Evolutionary conservation across 2,329 filamentous ascomycete genomes (phyloP), one percentile per base, ranked within the genome.

Genomic region (Fusarium staphyleae): DNA sequence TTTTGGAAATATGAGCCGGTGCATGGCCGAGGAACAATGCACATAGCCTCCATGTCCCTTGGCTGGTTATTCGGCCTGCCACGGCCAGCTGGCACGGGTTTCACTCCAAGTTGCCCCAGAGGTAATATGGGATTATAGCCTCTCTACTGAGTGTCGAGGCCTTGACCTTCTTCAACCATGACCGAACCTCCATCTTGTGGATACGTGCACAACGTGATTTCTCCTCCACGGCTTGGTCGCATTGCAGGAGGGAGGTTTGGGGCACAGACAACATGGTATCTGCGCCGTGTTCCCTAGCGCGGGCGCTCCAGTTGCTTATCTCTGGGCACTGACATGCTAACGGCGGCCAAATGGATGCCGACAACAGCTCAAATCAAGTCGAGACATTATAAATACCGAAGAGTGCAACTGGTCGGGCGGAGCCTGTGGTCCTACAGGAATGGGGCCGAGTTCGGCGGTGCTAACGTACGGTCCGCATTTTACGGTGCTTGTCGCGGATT

Each of bases 321-420:
- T 66, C 51, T 57, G 37, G 48, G 48, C 48, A 48, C 44, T 50
- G 35, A 41, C 39, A 48, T 55, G 26, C 49, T 52, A 52, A 43
- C 52, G 44, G 50, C 48, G 60, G 52, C 47, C 51, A 49, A 55
- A 62, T 49, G 55, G 53, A 56, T 53, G 37, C 35, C 39, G 33
- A 61, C 35, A 54, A 33, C 49, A 57, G 53, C 57, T 45, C 64
- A 65, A 65, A 63, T 60, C 52, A 65, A 66, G 50, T 61, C 44
- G 56, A 57, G 42, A 54, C 51, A 66, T 69, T 69, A 69, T 69
- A 69, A 69, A 66, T 66, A 69, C 54, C 49, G 57, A 60, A 55
- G 56, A 50, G 55, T 57, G 54, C 52, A 58, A 50, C 62, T 64
- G 52, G 46, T 46, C 30, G 39, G 48, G 62, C 65, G 65, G 65